phyloP scores from a whole-genome alignment of 2,329 filamentous ascomycete genomes.

The Pezizomycotina sp. region DNA sequence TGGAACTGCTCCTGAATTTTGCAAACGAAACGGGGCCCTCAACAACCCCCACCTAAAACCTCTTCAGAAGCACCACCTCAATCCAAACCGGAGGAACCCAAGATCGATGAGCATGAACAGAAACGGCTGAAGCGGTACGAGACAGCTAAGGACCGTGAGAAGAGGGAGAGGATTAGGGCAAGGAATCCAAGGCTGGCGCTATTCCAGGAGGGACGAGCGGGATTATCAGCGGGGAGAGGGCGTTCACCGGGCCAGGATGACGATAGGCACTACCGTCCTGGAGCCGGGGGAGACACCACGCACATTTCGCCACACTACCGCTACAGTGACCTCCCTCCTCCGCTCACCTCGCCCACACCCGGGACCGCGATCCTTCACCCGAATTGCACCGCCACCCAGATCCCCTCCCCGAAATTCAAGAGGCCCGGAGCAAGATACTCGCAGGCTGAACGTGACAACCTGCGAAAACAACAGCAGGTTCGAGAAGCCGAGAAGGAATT shows the following conservation, averaged over 20 bases:
- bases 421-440: slow-evolving; percentile 13
- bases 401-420: slow-evolving; percentile 17
- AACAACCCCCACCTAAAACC: neutral
- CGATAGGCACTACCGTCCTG: slow-evolving; percentile 4
- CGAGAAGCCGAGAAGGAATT: slow-evolving; percentile 12
- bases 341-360: slow-evolving; percentile 10
- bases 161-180: slow-evolving; percentile 7
- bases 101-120: slow-evolving; percentile 7
- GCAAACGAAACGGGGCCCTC: neutral
- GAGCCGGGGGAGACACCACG: neutral
- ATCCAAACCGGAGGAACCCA: neutral
- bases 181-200: slow-evolving; percentile 11
- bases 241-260: too few relatives aligned
- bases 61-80: neutral
- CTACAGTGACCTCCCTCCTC: slow-evolving; percentile 7
- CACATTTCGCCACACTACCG: neutral
- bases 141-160: slow-evolving; percentile 11
- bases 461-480: slow-evolving; percentile 9
- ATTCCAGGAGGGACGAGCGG: slow-evolving; percentile 9
- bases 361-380: slow-evolving; percentile 13
- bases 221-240: too few relatives aligned
- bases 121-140: slow-evolving; percentile 12
- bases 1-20: slow-evolving; percentile 7
- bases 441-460: slow-evolving; percentile 9
- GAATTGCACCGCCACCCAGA: slow-evolving; percentile 7